phyloP scores from a whole-genome alignment of 2,329 filamentous ascomycete species.

The Gaeumannomyces tritici region DNA sequence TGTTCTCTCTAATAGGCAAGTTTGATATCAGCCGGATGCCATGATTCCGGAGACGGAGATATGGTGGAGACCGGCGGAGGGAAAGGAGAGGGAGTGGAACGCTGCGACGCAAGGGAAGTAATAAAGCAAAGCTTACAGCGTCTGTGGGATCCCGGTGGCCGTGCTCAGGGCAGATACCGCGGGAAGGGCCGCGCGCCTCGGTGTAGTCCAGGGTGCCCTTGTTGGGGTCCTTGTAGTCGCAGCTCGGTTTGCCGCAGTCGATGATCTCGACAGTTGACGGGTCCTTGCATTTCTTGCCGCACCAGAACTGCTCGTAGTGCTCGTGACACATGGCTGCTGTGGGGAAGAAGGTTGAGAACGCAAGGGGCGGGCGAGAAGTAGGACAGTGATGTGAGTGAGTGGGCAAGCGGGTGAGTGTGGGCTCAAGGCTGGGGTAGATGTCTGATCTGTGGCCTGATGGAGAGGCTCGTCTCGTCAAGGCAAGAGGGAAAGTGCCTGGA shows the following conservation, averaged over 20 bases:
- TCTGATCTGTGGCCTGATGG: no score
- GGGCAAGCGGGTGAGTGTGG: no score
- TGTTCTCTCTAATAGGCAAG: no score
- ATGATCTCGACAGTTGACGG: background rate
- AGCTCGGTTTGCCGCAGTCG: background rate
- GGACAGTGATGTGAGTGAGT: background rate
- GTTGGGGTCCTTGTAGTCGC: background rate
- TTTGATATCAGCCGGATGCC: no score
- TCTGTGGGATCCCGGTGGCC: background rate
- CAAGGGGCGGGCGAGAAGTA: background rate
- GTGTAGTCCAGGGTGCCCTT: background rate
- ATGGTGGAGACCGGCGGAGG: background rate
- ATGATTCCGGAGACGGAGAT: no score
- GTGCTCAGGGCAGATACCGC: constrained; percentile 5
- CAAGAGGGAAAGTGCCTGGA: no score
- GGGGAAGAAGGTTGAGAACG: no score
- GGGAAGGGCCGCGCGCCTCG: background rate
- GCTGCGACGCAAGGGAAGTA: no score
- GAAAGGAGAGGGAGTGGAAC: no score
- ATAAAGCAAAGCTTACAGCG: background rate
- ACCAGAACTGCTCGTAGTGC: background rate
- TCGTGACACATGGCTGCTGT: background rate
- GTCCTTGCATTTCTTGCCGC: background rate
- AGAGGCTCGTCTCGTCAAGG: no score
- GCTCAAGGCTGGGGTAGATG: no score